phyloP scores from a whole-genome alignment of 2,329 filamentous ascomycete species.

The Chaetomium globosum region DNA sequence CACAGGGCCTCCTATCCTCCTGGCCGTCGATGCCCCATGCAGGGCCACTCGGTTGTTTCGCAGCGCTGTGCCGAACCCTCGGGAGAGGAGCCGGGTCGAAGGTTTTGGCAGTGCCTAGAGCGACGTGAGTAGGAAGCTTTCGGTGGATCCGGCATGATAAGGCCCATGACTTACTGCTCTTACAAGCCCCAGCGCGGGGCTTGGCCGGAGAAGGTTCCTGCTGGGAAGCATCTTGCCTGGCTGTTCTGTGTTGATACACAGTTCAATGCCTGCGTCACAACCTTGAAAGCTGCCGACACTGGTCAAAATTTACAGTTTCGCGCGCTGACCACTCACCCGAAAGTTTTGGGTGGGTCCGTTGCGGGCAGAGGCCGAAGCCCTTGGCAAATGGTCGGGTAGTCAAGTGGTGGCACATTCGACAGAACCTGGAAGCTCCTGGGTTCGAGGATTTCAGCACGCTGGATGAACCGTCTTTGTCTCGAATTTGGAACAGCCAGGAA shows the following conservation, averaged over 20 bases:
- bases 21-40: conserved; percentile 6
- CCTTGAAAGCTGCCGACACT: conserved; percentile 8
- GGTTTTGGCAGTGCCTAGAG: conserved; percentile 25
- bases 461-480: neutral
- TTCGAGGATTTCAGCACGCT: neutral
- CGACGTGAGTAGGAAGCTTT: conserved; percentile 10
- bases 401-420: neutral
- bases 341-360: conserved; percentile 17
- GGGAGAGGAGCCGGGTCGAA: conserved; percentile 24
- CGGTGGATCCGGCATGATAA: conserved; percentile 21
- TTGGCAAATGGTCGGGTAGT: neutral
- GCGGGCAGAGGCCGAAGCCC: neutral
- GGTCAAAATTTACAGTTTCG: conserved; percentile 25
- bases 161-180: conserved; percentile 40
- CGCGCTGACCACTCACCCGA: neutral
- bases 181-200: conserved; percentile 48
- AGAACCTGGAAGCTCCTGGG: neutral
- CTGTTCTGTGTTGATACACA: conserved; percentile 15
- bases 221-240: conserved; percentile 55
- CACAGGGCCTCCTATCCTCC: conserved; percentile 35
- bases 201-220: conserved; percentile 54
- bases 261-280: conserved; percentile 7
- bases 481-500: neutral
- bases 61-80: conserved; percentile 41
- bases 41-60: conserved; percentile 25